Base-by-base conservation (phyloP, 352 stramenopile genomes). In the Phytophthora rubi region DNA sequence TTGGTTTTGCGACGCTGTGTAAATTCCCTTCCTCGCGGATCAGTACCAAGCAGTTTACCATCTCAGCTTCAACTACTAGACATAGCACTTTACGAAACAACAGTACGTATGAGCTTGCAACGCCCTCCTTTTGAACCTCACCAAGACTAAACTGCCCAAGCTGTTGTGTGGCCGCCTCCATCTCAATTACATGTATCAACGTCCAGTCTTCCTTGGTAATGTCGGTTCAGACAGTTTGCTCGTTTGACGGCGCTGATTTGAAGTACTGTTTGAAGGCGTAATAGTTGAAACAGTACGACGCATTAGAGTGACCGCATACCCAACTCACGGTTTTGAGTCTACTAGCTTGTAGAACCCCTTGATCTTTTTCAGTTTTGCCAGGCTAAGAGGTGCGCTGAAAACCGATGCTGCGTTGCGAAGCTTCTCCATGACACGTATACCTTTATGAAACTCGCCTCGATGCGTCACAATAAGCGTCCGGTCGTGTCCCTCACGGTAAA, bases 31-130 rank as follows among this genome's bases (percentile, higher is more conserved):
- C 33, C 33, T 39, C 33, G 33, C 21, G 10, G 6, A 30, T 57
- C 45, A 23, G 44, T 1, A 62, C 42, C 23, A 69, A 37, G 18
- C 53, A 62, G 1, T 47, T 1, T 3, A 62, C 3, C 15, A 2
- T 13, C 18, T 51, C 16, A 8, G 9, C 18, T 3, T 53, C 53
- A 9, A 54, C 6, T 16, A n/a, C 12, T 32, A 61, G 5, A 18
- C 15, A 53, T 10, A 59, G 1, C 35, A 64, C 21, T 44, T 54
- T 70, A 10, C 47, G 45, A 33, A 70, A 70, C 13, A 49, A 13
- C 0, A 70, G 33, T 6, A 8, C 44, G 26, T 63, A 70, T 3
- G 62, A 63, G 21, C 33, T 70, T 4, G 62, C 15, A 13, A 70
- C 23, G 23, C 23, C 23, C 23, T 26, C 23, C 23, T 26, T 26